A percentile compares a stretch with the other conserved stretches of the same genome.
Conservation (phyloP, 1,139 yeast genomes). For the Pichia sp. region DNA sequence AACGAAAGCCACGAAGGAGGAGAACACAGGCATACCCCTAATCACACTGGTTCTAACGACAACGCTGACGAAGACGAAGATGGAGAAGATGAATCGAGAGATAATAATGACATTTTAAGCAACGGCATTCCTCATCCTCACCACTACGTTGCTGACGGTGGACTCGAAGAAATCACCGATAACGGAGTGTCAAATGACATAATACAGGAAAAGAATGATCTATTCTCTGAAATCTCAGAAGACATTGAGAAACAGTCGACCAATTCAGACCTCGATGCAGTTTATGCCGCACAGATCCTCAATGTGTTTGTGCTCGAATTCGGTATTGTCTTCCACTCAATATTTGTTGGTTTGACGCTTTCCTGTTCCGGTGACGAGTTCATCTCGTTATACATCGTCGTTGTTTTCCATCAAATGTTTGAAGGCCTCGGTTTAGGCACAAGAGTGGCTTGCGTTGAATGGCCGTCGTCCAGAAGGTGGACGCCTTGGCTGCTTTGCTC, state of each 20-base stretch:
- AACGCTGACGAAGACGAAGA: conserved; percentile 19
- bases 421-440: conserved; percentile 93
- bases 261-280: conserved; percentile 2
- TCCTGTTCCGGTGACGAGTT: conserved; percentile 66
- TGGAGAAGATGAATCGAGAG: conserved; percentile 20
- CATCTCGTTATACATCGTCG: conserved; percentile 70
- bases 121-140: background rate
- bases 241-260: conserved; percentile 14
- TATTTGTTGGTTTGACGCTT: conserved; percentile 49
- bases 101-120: background rate
- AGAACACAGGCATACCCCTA: conserved; percentile 2
- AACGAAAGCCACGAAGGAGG: background rate
- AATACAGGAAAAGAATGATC: conserved; percentile 3
- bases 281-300: conserved; percentile 45
- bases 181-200: background rate
- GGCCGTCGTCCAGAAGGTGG: conserved; percentile 45
- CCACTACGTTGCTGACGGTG: background rate
- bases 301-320: conserved; percentile 50
- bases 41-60: background rate
- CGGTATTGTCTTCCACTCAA: conserved; percentile 54
- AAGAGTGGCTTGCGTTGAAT: conserved; percentile 67
- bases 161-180: background rate
- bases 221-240: background rate
- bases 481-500: conserved; percentile 28
- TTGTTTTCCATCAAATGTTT: conserved; percentile 86